A percentile compares a stretch with the other conserved stretches of the same genome.
These are phyloP conservation scores for Globomyces pollinis-pini DNA, from an alignment of 192 early-diverging fungal species.

Conservation along the genomic window DNA sequence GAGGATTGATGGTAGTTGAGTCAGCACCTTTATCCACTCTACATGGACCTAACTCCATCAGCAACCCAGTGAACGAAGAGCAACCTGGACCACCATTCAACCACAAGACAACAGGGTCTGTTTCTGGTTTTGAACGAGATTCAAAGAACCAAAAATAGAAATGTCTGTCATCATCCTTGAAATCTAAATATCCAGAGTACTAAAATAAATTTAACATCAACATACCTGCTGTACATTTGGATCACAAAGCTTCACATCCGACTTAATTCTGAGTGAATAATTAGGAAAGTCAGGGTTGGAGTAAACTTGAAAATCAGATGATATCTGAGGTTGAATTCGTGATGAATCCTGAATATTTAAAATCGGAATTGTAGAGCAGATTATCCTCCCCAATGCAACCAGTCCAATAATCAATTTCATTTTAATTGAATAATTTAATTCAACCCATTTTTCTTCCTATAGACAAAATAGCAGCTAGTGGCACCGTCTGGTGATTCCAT, in stretches of 20 bases:
- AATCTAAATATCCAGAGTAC: background rate
- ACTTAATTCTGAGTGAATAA: conserved; percentile 32
- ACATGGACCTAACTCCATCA: conserved; percentile 83
- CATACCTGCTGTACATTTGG: conserved; percentile 72
- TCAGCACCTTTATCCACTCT: conserved; percentile 68
- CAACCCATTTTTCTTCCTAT: background rate
- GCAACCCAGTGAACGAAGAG: conserved; percentile 61
- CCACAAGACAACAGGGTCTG: conserved; percentile 75
- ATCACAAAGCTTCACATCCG: conserved; percentile 64
- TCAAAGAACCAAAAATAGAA: conserved; percentile 99
- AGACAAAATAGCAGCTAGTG: no score
- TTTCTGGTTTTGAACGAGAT: conserved; percentile 61
- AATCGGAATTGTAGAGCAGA: background rate
- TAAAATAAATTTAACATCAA: conserved; percentile 3
- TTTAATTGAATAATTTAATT: background rate
- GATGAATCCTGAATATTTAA: background rate
- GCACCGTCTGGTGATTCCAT: no score
- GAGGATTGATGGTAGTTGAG: conserved; percentile 54
- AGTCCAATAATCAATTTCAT: background rate
- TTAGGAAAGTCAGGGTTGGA: conserved; percentile 27
- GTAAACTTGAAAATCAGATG: conserved; percentile 4
- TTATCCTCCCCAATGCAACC: background rate
- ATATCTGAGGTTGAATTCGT: no score
- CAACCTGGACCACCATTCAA: conserved; percentile 72
- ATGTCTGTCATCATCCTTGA: conserved; percentile 50